Evolutionary conservation across 768 basidiomycete genomes (phyloP).

Genomic region (Artomyces pyxidatus): DNA sequence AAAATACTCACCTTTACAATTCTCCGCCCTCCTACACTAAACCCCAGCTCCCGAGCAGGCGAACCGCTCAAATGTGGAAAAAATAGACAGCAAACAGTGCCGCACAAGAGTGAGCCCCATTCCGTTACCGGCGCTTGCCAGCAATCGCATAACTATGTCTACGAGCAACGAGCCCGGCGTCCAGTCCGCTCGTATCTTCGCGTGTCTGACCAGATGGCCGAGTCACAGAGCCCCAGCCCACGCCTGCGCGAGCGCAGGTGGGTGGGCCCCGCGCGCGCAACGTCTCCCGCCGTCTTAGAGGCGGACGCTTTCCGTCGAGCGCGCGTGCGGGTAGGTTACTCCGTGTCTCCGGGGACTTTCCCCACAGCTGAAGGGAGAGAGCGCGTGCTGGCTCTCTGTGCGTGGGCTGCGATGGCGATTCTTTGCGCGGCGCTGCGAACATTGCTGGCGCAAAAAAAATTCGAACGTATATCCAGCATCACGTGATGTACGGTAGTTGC

Average conservation of each 20-base stretch:
- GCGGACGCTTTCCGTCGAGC: conserved; percentile 61
- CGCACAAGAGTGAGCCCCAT: conserved; percentile 89
- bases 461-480: too few species aligned
- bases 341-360: conserved; percentile 93
- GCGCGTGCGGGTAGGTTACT: conserved; percentile 40
- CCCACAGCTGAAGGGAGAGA: conserved; percentile 63
- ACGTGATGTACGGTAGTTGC: too few species aligned
- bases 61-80: conserved; percentile 38
- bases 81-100: conserved; percentile 34
- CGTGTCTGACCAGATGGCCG: conserved; percentile 40
- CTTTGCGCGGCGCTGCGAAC: conserved; percentile 52
- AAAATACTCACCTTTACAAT: conserved; percentile 5
- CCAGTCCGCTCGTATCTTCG: conserved; percentile 72
- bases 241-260: conserved; percentile 12
- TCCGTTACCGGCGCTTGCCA: conserved; percentile 56
- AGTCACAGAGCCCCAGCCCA: conserved; percentile 21
- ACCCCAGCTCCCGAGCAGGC: conserved; percentile 29
- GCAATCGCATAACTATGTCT: conserved; percentile 86
- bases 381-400: conserved; percentile 47
- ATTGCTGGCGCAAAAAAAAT: conserved; percentile 24
- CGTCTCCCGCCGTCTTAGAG: conserved; percentile 58
- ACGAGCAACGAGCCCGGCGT: conserved; percentile 65
- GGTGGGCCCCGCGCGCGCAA: conserved; percentile 25
- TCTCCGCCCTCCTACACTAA: neutral
- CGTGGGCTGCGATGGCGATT: conserved; percentile 82